Base-by-base conservation (phyloP, 805 yeast genomes). In the Ogataea naganishii region DNA sequence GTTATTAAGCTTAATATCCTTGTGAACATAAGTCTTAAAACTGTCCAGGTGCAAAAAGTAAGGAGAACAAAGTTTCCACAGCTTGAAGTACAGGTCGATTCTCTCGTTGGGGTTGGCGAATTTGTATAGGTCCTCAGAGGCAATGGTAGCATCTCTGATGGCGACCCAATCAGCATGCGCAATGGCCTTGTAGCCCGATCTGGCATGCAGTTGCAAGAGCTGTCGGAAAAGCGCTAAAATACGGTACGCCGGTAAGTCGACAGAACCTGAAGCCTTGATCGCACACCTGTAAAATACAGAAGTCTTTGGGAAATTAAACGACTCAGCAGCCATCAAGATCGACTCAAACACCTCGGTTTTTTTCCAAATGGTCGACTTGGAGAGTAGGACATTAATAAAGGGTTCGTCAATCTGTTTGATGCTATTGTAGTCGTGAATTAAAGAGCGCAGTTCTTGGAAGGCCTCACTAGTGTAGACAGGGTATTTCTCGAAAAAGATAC, bases 91-190 rank as follows among this genome's bases (percentile, higher is more conserved):
- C 17, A 75, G 53, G 21, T 63, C 58, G 37, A 65, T 63, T 52
- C 84, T 64, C 23, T 63, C 66, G 13, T 61, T 50, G 18, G 54
- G 46, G 26, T 53, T 45, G 6, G 30, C 32, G 32, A 52, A 48
- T 9, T 32, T 52, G 22, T 47, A 39, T 27, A 51, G 57, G 15
- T 48, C 50, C 24, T 45, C 49, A 4, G 77, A 64, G 35, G 59
- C 57, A 24, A 73, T 61, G 5, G 92, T 81, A 14, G 89, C 83
- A 51, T 78, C 86, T 58, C 88, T 72, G 34, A 82, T 53, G 3
- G 89, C 80, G 23, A 83, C 79, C 89, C 89, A 81, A 56, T 80
- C 89, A 8, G 92, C 89, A 49, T 74, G 75, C 6, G 89, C 86
- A 41, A 81, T 75, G 47, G 75, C 79, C 23, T 53, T 57, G 54